phyloP scores from a whole-genome alignment of 768 basidiomycete genomes.

The Psilocybe subaeruginosa region DNA sequence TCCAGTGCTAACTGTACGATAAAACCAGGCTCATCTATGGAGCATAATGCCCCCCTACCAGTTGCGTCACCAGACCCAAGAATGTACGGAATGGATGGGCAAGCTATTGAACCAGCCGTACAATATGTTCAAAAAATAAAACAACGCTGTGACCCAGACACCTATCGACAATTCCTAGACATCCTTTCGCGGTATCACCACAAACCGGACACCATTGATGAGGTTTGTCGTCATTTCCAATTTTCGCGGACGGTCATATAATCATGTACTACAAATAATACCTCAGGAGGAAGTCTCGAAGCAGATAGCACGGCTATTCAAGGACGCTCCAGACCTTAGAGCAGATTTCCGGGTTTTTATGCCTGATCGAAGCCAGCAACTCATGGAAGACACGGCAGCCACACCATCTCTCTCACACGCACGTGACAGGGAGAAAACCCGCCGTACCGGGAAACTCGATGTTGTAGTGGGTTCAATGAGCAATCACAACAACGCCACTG shows the following conservation, averaged over 20 bases:
- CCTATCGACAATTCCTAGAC: conserved; percentile 79
- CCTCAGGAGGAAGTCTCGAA: conserved; percentile 66
- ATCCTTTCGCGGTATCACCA: conserved; percentile 70
- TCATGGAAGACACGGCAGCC: conserved; percentile 45
- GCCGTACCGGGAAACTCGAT: conserved; percentile 41
- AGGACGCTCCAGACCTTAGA: conserved; percentile 74
- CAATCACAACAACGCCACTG: conserved; percentile 27
- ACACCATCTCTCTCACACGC: conserved; percentile 29
- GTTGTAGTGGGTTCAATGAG: conserved; percentile 9
- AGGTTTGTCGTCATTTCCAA: conserved; percentile 38
- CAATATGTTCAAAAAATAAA: conserved; percentile 98
- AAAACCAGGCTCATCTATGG: conserved; percentile 4
- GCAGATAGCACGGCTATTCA: conserved; percentile 71
- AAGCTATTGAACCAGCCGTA: conserved; percentile 76
- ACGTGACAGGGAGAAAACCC: conserved; percentile 44
- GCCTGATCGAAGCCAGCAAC: conserved; percentile 58
- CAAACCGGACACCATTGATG: conserved; percentile 61
- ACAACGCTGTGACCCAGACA: conserved; percentile 88
- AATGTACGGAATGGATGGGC: conserved; percentile 38
- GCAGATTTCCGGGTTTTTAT: conserved; percentile 78
- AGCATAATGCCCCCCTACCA: conserved; percentile 11
- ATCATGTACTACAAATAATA: not conserved
- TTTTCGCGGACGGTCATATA: not conserved
- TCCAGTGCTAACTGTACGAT: not conserved
- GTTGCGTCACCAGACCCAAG: conserved; percentile 37